These are phyloP conservation scores for Daldinia vernicosa DNA, from an alignment of 495 filamentous ascomycete species.

Conservation along the genomic window DNA sequence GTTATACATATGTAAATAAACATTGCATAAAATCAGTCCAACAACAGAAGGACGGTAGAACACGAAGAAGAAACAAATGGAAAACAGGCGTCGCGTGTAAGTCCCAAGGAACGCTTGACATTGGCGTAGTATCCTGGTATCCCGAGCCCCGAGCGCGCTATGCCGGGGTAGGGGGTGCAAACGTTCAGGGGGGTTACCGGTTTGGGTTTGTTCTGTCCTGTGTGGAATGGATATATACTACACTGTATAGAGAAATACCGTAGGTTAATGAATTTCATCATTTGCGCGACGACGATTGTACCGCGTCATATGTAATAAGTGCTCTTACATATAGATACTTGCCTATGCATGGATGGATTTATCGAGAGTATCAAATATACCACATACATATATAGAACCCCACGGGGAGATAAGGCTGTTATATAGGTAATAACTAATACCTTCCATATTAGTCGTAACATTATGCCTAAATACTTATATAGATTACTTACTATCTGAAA, in stretches of 20 bases:
- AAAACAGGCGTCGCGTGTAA: not conserved
- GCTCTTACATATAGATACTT: not conserved
- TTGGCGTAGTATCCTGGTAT: not conserved
- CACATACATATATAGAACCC: not conserved
- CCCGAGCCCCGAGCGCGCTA: not conserved
- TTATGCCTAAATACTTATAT: slow-evolving; percentile 25
- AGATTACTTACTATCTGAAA: not conserved
- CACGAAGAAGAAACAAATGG: not conserved
- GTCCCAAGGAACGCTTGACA: not conserved
- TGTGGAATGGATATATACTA: too few relatives aligned
- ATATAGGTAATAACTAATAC: not conserved
- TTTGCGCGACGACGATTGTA: not conserved
- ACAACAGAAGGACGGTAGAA: not conserved
- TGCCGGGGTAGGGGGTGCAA: too few relatives aligned
- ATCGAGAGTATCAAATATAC: not conserved
- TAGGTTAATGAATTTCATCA: not conserved
- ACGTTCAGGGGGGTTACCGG: not conserved
- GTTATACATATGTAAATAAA: not conserved
- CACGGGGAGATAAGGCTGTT: not conserved
- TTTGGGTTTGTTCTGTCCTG: not conserved
- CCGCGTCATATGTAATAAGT: not conserved
- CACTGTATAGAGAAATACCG: not conserved
- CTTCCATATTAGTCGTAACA: not conserved
- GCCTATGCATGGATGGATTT: not conserved
- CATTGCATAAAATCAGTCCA: not conserved